These are phyloP conservation scores for Arctostaphylos glauca DNA, from an alignment of 148 eudicot genomes.

Conservation along the genomic window DNA sequence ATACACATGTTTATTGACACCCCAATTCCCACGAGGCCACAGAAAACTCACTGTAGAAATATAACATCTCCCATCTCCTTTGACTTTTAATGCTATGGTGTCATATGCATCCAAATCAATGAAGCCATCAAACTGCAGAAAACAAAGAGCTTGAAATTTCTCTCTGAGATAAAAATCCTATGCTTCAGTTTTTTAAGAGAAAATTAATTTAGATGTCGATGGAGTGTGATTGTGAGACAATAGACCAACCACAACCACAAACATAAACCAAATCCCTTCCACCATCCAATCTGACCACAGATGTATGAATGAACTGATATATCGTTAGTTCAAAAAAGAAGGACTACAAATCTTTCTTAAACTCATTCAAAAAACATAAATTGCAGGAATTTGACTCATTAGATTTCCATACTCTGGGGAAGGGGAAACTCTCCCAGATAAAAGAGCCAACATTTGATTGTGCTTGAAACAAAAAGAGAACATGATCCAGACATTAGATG, in stretches of 20 bases:
- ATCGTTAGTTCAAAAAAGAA: too few species aligned
- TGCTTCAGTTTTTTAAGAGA: too few species aligned
- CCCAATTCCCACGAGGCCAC: background rate
- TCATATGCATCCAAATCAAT: slow-evolving; percentile 91
- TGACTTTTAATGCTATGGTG: slow-evolving; percentile 78
- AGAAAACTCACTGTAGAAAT: slow-evolving; percentile 77
- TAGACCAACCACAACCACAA: too few species aligned
- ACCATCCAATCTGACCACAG: too few species aligned
- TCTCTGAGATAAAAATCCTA: too few species aligned
- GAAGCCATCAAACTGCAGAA: slow-evolving; percentile 88
- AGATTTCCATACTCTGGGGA: background rate
- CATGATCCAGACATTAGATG: background rate
- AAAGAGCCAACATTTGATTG: background rate
- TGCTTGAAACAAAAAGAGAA: background rate
- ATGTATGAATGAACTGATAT: too few species aligned
- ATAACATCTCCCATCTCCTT: slow-evolving; percentile 96
- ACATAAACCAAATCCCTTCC: too few species aligned
- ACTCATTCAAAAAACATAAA: too few species aligned
- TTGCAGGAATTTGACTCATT: background rate
- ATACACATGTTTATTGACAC: background rate
- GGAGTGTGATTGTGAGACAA: too few species aligned
- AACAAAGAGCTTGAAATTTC: background rate
- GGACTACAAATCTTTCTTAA: too few species aligned
- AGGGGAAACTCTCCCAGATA: too few species aligned
- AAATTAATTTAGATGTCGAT: too few species aligned